Evolutionary conservation across 495 filamentous ascomycete species (phyloP).

Genomic region (Friedmanniomyces simplex): DNA sequence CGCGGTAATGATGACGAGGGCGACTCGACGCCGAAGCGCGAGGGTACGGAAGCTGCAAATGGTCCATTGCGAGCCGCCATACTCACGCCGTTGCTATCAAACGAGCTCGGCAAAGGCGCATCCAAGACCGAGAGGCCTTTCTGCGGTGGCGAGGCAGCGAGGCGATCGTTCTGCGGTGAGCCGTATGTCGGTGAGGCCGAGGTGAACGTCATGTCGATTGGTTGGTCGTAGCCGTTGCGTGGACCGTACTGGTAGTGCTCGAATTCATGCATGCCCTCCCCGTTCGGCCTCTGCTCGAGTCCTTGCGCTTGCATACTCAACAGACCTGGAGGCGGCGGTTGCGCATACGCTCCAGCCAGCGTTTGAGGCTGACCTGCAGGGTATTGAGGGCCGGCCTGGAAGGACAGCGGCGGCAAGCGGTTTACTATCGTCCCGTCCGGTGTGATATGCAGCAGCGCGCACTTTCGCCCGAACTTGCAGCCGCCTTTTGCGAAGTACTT

Average conservation of each 20-base stretch:
- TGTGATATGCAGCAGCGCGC: constrained; percentile 88
- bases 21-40: constrained; percentile 84
- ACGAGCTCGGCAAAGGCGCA: constrained; percentile 86
- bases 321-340: constrained; percentile 31
- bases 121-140: constrained; percentile 77
- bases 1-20: constrained; percentile 64
- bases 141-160: constrained; percentile 58
- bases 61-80: constrained; percentile 82
- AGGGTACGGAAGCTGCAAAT: constrained; percentile 84
- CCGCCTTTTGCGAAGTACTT: constrained; percentile 99
- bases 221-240: constrained; percentile 34
- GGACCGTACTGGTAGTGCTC: constrained; percentile 37
- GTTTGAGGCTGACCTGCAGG: constrained; percentile 39
- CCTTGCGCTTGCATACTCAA: constrained; percentile 32
- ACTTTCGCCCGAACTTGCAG: constrained; percentile 97
- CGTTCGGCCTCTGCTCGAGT: constrained; percentile 24
- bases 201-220: constrained; percentile 69
- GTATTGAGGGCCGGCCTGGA: constrained; percentile 33
- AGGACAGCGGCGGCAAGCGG: constrained; percentile 37
- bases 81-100: constrained; percentile 92
- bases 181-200: constrained; percentile 72
- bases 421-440: constrained; percentile 90
- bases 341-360: constrained; percentile 44
- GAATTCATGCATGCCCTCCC: constrained; percentile 28
- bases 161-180: constrained; percentile 68